A percentile compares a stretch with the other conserved stretches of the same genome.
Evolutionary conservation across 495 filamentous ascomycete genomes (phyloP).

Genomic region (Penicillium malachiteum): DNA sequence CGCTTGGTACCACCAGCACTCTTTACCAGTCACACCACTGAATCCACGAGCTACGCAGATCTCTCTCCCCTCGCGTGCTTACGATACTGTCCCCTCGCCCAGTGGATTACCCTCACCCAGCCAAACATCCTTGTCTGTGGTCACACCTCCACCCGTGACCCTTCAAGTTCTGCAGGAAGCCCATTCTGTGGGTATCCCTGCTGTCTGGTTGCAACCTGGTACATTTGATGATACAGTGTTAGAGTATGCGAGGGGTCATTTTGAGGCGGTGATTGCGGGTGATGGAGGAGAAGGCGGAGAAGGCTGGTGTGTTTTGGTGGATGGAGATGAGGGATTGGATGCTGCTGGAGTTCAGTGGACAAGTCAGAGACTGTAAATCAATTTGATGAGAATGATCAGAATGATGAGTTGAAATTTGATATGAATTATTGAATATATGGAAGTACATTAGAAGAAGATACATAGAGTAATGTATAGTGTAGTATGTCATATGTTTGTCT

Average conservation of each 20-base stretch:
- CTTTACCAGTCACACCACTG: conserved; percentile 75
- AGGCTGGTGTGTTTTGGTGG: conserved; percentile 90
- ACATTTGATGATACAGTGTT: conserved; percentile 75
- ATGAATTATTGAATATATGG: not conserved
- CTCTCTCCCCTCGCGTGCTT: conserved; percentile 48
- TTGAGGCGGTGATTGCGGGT: conserved; percentile 69
- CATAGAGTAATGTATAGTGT: too few species aligned
- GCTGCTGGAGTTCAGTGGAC: conserved; percentile 56
- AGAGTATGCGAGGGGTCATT: conserved; percentile 61
- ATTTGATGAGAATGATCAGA: too few species aligned
- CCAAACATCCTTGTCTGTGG: conserved; percentile 75
- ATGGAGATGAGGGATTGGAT: conserved; percentile 72
- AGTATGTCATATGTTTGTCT: not conserved
- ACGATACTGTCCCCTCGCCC: conserved; percentile 66
- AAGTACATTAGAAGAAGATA: not conserved
- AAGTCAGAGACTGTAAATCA: conserved; percentile 36
- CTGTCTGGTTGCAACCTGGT: conserved; percentile 92
- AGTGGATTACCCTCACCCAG: conserved; percentile 59
- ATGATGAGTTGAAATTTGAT: not conserved
- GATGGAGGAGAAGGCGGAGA: conserved; percentile 66
- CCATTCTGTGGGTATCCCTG: conserved; percentile 69
- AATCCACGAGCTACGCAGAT: conserved; percentile 71
- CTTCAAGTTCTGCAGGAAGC: conserved; percentile 70
- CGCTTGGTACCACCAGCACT: conserved; percentile 79
- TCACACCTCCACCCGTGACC: conserved; percentile 81